phyloP scores from a whole-genome alignment of 1,284 basidiomycete species.

The Leccinum laetum region DNA sequence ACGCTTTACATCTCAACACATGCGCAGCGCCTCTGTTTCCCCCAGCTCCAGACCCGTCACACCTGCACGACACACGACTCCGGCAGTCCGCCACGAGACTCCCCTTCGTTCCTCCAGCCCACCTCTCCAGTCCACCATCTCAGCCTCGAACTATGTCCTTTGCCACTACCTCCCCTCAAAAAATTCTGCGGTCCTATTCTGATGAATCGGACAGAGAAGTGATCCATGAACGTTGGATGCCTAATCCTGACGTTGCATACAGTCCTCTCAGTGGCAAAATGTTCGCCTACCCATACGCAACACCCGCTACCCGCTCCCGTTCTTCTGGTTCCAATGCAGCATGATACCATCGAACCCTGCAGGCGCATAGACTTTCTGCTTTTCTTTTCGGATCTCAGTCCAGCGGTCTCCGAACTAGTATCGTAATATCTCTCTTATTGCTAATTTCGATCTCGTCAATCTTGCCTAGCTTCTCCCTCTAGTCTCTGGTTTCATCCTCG shows the following conservation, averaged over 20 bases:
- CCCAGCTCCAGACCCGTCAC: conserved; percentile 49
- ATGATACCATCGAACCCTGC: conserved; percentile 21
- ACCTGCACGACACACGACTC: conserved; percentile 38
- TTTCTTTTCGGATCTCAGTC: conserved; percentile 23
- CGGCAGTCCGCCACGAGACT: conserved; percentile 36
- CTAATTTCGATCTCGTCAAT: conserved; percentile 30
- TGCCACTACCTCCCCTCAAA: conserved; percentile 42
- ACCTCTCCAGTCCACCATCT: conserved; percentile 43
- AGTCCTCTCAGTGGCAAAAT: conserved; percentile 31
- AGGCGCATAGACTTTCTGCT: conserved; percentile 22
- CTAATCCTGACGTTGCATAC: conserved; percentile 35
- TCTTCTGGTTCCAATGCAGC: conserved; percentile 36
- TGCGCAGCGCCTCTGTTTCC: conserved; percentile 43
- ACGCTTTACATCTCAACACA: conserved; percentile 49
- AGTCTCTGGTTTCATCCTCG: conserved; percentile 21
- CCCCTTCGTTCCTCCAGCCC: conserved; percentile 35
- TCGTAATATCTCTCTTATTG: conserved; percentile 36
- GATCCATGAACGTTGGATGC: conserved; percentile 55
- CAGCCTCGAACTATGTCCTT: conserved; percentile 46
- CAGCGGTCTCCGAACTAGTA: conserved; percentile 29
- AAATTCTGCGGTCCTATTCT: conserved; percentile 46
- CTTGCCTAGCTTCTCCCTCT: conserved; percentile 18
- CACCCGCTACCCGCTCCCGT: conserved; percentile 31
- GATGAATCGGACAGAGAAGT: conserved; percentile 47
- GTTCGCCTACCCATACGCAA: conserved; percentile 30